phyloP scores from a whole-genome alignment of 148 eudicot genomes.

The Rhododendron vialii region DNA sequence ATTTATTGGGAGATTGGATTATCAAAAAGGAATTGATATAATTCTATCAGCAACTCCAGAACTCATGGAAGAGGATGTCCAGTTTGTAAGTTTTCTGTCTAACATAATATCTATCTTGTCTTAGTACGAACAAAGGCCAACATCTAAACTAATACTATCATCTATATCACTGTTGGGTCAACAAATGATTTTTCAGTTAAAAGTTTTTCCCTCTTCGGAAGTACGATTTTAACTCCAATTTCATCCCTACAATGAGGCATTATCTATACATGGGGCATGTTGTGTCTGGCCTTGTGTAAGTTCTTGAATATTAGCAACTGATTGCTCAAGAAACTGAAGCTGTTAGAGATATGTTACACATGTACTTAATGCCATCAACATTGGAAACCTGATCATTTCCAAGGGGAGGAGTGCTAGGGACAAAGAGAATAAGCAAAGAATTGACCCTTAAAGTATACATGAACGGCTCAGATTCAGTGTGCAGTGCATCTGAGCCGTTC shows the following conservation, averaged over 20 bases:
- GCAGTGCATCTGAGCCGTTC: no score
- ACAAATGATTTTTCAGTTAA: neutral
- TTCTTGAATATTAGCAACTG: neutral
- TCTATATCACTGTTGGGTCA: neutral
- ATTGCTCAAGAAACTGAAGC: slow-evolving; percentile 6
- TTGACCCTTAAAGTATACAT: no score
- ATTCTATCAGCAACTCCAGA: slow-evolving; percentile 72
- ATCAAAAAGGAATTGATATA: slow-evolving; percentile 89
- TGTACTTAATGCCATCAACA: neutral
- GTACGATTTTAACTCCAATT: neutral
- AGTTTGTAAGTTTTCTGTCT: slow-evolving; percentile 66
- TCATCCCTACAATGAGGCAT: neutral
- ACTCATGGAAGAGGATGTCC: slow-evolving; percentile 78
- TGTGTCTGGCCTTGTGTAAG: neutral
- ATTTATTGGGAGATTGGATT: slow-evolving; percentile 93
- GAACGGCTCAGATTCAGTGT: no score
- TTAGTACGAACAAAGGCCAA: neutral
- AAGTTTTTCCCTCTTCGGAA: neutral
- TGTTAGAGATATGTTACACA: neutral
- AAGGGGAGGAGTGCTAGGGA: no score
- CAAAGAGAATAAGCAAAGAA: no score
- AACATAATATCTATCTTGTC: neutral
- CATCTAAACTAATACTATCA: neutral
- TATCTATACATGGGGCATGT: neutral
- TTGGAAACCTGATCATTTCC: neutral